Conservation (phyloP, 2,329 filamentous ascomycete genomes). For the Scedosporium aurantiacum region DNA sequence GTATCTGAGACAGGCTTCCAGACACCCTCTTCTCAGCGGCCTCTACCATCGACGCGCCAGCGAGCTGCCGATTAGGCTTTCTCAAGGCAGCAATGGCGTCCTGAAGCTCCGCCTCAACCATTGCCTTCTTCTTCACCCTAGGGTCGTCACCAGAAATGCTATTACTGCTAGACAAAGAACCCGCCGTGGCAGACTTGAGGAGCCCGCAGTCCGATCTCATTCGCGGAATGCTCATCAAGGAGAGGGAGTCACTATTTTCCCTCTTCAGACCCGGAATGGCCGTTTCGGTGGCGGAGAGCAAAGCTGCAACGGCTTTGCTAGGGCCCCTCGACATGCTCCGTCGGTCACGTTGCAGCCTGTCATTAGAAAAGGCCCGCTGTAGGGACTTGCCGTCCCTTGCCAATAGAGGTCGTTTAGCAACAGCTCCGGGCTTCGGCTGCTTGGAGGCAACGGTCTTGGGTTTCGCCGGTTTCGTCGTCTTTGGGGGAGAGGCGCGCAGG, state of each 20-base stretch:
- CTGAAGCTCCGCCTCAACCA: constrained; percentile 58
- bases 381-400: constrained; percentile 39
- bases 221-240: constrained; percentile 36
- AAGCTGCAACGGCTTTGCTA: constrained; percentile 47
- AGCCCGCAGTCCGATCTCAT: constrained; percentile 23
- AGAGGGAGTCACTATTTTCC: constrained; percentile 51
- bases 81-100: constrained; percentile 64
- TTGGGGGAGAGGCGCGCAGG: constrained; percentile 39
- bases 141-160: constrained; percentile 41
- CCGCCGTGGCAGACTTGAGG: constrained; percentile 25
- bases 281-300: constrained; percentile 57
- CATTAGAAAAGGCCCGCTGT: constrained; percentile 51
- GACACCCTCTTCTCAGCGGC: constrained; percentile 51
- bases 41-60: constrained; percentile 55
- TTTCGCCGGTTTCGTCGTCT: constrained; percentile 35
- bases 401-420: constrained; percentile 34
- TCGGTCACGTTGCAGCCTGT: constrained; percentile 32
- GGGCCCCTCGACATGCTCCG: constrained; percentile 46
- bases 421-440: constrained; percentile 39
- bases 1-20: constrained; percentile 30
- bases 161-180: constrained; percentile 26
- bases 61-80: constrained; percentile 63
- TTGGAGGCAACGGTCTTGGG: constrained; percentile 21
- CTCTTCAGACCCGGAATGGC: constrained; percentile 52
- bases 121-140: constrained; percentile 54